A percentile compares a stretch with the other conserved stretches of the same genome.
Conservation (phyloP, 495 filamentous ascomycete species). For the Thozetella sp. region DNA sequence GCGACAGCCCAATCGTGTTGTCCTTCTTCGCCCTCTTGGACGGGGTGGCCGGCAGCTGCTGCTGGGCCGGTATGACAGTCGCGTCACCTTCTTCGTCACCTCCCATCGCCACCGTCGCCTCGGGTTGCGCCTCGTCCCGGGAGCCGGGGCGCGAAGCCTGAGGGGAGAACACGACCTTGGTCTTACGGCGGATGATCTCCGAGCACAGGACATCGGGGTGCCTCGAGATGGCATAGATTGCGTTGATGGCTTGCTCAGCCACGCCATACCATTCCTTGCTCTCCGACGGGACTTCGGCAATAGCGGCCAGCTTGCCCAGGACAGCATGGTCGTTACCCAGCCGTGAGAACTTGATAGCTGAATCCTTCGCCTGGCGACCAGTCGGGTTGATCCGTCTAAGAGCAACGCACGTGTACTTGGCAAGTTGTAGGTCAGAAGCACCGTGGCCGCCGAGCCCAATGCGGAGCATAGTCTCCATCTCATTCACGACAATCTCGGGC, state of each 20-base stretch:
- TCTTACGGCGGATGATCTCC: constrained; percentile 86
- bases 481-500: constrained; percentile 87
- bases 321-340: constrained; percentile 92
- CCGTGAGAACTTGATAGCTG: constrained; percentile 67
- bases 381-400: constrained; percentile 86
- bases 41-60: constrained; percentile 28
- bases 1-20: constrained; percentile 75
- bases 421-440: constrained; percentile 79
- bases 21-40: constrained; percentile 53
- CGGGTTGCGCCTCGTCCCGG: constrained; percentile 32
- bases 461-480: constrained; percentile 90
- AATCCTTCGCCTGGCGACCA: constrained; percentile 75
- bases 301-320: constrained; percentile 73
- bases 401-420: constrained; percentile 93
- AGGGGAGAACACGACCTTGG: constrained; percentile 72
- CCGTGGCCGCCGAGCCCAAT: constrained; percentile 86
- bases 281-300: constrained; percentile 80
- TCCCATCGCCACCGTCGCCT: constrained; percentile 23
- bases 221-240: constrained; percentile 93
- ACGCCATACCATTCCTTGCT: constrained; percentile 97
- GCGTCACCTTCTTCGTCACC: constrained; percentile 26
- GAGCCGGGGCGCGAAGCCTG: constrained; percentile 40
- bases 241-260: constrained; percentile 95
- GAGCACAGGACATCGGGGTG: constrained; percentile 94
- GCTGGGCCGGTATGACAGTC: constrained; percentile 30